Evolutionary conservation across 805 yeast species (phyloP).

Genomic region (Kuraishia ogatae): DNA sequence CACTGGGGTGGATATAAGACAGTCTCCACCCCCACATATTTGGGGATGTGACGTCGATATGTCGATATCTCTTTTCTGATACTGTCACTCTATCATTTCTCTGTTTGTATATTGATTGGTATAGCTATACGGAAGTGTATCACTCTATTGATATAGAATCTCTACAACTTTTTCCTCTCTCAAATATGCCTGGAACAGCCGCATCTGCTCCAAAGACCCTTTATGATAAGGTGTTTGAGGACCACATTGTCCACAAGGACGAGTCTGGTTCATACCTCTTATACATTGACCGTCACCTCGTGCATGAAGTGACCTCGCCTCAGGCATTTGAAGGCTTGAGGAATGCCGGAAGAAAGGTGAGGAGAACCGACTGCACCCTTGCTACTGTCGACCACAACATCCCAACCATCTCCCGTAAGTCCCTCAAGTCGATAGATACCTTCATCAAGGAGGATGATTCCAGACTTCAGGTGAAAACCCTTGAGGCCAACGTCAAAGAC

Average conservation of each 20-base stretch:
- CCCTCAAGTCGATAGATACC: conserved; percentile 62
- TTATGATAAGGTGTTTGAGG: conserved; percentile 94
- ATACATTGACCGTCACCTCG: conserved; percentile 94
- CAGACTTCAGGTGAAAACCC: conserved; percentile 82
- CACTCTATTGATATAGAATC: background rate
- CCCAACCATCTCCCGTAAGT: conserved; percentile 83
- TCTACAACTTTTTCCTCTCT: background rate
- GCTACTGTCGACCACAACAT: conserved; percentile 97
- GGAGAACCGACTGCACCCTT: conserved; percentile 88
- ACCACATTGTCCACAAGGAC: conserved; percentile 86
- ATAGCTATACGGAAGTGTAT: too few relatives aligned
- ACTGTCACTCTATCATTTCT: too few relatives aligned
- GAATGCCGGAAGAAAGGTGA: conserved; percentile 79
- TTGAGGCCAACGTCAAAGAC: conserved; percentile 86
- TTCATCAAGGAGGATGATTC: conserved; percentile 91
- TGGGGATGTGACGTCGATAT: too few relatives aligned
- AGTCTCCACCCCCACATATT: background rate
- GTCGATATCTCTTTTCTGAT: too few relatives aligned
- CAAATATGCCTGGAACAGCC: conserved; percentile 24
- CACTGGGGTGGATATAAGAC: background rate
- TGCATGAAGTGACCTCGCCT: conserved; percentile 98
- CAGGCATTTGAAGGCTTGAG: conserved; percentile 96
- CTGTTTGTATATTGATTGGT: too few relatives aligned
- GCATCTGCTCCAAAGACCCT: conserved; percentile 53
- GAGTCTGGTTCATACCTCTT: conserved; percentile 80